phyloP scores from a whole-genome alignment of 2,329 filamentous ascomycete species.

The Pleomassaria siparia region DNA sequence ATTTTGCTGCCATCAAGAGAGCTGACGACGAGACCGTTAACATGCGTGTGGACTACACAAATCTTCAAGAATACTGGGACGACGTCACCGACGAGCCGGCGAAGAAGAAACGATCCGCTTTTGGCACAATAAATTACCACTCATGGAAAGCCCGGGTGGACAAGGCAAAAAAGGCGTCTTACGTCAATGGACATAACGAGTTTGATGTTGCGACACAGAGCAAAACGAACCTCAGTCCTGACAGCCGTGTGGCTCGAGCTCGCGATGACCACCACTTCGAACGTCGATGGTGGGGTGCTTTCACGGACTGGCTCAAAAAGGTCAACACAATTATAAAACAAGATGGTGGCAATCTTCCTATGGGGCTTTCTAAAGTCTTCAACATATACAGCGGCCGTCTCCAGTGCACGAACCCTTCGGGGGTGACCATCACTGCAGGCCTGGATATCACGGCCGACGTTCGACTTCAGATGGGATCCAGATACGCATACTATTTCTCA shows the following conservation, averaged over 20 bases:
- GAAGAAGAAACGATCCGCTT: background rate
- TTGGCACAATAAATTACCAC: background rate
- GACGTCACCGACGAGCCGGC: background rate
- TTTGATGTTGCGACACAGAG: background rate
- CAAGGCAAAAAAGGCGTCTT: background rate
- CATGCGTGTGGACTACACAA: slow-evolving; percentile 4
- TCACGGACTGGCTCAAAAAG: slow-evolving; percentile 1
- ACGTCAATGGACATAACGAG: background rate
- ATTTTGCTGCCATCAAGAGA: slow-evolving; percentile 1
- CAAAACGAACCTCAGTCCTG: background rate
- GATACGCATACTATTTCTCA: slow-evolving; percentile 4
- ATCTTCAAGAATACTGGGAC: slow-evolving; percentile 3
- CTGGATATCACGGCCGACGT: slow-evolving; percentile 2
- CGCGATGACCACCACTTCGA: background rate
- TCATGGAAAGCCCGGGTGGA: background rate
- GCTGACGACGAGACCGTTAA: background rate
- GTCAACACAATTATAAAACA: background rate
- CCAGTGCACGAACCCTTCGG: background rate
- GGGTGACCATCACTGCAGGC: background rate
- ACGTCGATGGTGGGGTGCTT: slow-evolving; percentile 1
- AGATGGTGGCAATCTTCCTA: slow-evolving; percentile 1
- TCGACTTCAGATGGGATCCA: slow-evolving; percentile 1
- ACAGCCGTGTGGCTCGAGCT: background rate
- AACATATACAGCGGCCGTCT: background rate
- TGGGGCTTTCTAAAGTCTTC: background rate